phyloP scores from a whole-genome alignment of 2,329 filamentous ascomycete genomes.

The Aspergillus sp. region DNA sequence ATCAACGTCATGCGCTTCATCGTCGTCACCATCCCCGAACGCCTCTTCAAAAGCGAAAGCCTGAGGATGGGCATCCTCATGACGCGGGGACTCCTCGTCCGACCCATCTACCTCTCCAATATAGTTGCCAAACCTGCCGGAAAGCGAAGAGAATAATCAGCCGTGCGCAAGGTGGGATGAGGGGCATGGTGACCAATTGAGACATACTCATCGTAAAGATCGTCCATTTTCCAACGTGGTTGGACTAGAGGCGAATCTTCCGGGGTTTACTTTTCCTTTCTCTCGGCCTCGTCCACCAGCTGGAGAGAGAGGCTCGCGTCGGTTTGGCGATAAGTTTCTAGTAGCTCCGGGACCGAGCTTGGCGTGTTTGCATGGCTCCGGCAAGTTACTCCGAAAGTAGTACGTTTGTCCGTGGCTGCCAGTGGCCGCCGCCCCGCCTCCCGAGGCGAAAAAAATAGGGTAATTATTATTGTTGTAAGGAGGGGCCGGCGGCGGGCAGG shows the following conservation, averaged over 20 bases:
- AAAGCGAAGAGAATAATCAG: slow-evolving; percentile 16
- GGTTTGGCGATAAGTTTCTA: slow-evolving; percentile 1
- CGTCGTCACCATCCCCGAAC: slow-evolving; percentile 61
- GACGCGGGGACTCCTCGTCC: slow-evolving; percentile 74
- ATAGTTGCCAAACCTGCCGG: slow-evolving; percentile 89
- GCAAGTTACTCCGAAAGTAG: slow-evolving; percentile 6
- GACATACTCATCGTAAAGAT: slow-evolving; percentile 91
- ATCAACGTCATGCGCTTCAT: slow-evolving; percentile 61
- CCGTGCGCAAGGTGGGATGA: not conserved
- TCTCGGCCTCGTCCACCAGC: not conserved
- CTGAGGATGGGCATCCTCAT: slow-evolving; percentile 73
- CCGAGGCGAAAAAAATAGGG: not conserved
- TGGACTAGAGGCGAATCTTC: not conserved
- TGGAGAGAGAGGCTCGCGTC: not conserved
- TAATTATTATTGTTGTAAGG: not conserved
- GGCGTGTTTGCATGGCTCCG: slow-evolving; percentile 7
- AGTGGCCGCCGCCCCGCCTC: not conserved
- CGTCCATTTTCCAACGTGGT: slow-evolving; percentile 66
- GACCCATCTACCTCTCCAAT: slow-evolving; percentile 91
- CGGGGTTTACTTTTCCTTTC: not conserved
- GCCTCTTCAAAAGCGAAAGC: slow-evolving; percentile 78
- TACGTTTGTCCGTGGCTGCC: slow-evolving; percentile 7
- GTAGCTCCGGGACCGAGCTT: slow-evolving; percentile 10
- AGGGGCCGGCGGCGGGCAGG: not conserved
- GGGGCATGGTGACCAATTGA: not conserved